Base-by-base conservation (phyloP, 371 early-diverging fungal species). In the Mortierella sp. region DNA sequence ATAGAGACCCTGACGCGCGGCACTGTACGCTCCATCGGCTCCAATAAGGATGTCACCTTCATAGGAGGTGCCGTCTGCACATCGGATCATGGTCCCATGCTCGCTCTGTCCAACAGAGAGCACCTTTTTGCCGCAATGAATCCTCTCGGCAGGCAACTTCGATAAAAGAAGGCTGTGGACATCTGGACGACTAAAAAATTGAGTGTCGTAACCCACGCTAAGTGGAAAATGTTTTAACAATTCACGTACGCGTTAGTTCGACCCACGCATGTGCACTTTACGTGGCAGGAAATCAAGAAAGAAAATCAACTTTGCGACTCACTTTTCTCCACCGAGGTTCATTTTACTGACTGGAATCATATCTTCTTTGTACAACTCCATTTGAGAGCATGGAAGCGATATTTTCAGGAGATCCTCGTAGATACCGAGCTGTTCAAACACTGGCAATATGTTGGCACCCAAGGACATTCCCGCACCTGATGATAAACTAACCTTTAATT, bases 1-100 rank as follows among this genome's bases (percentile, higher is more conserved):
- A 24, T 64, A 74, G 57, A 74, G n/a, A 1, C 54, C n/a, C 39
- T 74, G 68, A 5, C 74, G 63, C 30, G 68, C 74, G 1, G 60
- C 68, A 12, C 64, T 63, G 64, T 74, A 74, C 5, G 68, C 68
- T 12, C 74, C 74, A 64, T 74, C 74, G 0, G 74, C 74, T 16
- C 74, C 74, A 9, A 74, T 61, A 30, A 74, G 58, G 8, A 74
- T 39, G 22, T 74, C 69, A 3, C 54, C 68, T 1, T 59, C 47
- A 39, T 68, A 32, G 5, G 26, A 37, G 5, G 59, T 35, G 28
- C 64, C 55, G 57, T 74, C 74, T 35, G 57, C 45, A 49, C 58
- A 66, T 5, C 59, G 37, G 26, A 74, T 58, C 51, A 59, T 49
- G 12, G 64, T 60, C 4, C 54, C 64, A 18, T 54, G 49, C 39